These are phyloP conservation scores for Epichloe sylvatica DNA, from an alignment of 2,329 filamentous ascomycete species.

Conservation along the genomic window DNA sequence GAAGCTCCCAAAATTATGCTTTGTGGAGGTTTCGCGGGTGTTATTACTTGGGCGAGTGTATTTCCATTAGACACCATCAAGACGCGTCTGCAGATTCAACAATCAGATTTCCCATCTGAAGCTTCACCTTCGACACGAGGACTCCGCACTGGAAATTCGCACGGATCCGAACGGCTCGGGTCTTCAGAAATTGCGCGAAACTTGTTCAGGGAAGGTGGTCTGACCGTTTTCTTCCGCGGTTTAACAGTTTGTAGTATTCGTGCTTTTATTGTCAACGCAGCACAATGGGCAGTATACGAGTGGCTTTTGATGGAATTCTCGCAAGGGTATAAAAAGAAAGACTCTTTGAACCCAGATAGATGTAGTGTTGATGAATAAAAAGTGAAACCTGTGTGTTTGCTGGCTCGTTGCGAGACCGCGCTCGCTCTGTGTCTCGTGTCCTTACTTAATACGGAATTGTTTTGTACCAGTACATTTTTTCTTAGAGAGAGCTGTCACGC, in stretches of 20 bases:
- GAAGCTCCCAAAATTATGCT: constrained; percentile 54
- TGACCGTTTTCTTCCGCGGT: constrained; percentile 54
- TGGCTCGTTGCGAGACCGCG: too few relatives aligned
- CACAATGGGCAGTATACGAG: constrained; percentile 73
- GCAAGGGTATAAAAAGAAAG: neutral
- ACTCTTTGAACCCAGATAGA: neutral
- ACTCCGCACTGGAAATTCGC: neutral
- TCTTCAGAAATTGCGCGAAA: constrained; percentile 51
- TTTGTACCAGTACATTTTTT: too few relatives aligned
- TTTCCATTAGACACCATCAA: constrained; percentile 90
- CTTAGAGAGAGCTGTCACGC: too few relatives aligned
- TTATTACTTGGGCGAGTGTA: constrained; percentile 78
- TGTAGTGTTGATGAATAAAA: too few relatives aligned
- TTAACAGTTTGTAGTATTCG: constrained; percentile 69
- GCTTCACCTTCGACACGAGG: neutral
- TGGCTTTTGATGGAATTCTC: constrained; percentile 48
- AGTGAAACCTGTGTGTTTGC: too few relatives aligned
- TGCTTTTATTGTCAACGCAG: constrained; percentile 86
- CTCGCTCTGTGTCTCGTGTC: too few relatives aligned
- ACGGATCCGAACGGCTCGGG: constrained; percentile 22
- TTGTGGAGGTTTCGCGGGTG: constrained; percentile 75
- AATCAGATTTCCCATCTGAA: constrained; percentile 10
- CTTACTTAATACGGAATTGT: too few relatives aligned
- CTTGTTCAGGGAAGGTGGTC: constrained; percentile 51
- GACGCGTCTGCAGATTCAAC: constrained; percentile 75